Base-by-base conservation (phyloP, 139 green algal species). In the Dunaliella sp. region DNA sequence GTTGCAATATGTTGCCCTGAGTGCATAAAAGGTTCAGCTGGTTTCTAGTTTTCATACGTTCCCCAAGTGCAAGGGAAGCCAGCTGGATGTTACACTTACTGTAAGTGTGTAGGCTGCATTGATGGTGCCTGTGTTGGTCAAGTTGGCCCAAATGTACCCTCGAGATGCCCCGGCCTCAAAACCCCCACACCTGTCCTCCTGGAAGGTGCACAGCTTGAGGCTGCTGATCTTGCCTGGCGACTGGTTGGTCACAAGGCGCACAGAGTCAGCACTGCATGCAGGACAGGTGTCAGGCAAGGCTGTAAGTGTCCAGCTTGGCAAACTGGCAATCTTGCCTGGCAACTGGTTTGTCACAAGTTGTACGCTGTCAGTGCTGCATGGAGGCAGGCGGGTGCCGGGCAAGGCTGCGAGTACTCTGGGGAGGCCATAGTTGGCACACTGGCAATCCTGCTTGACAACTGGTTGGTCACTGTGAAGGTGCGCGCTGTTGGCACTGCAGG, bases 351-450 rank as follows among this genome's bases (percentile, higher is more conserved):
- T 88, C 0, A 96, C 87, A 16, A 96, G 85, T 21, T 72, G n/a
- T 28, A 98, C 85, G 24, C 78, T 65, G 83, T 96, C 95, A 0
- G 94, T 94, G n/a, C n/a, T n/a, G n/a, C n/a, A n/a, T n/a, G n/a
- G n/a, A n/a, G n/a, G n/a, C n/a, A n/a, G n/a, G n/a, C n/a, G n/a
- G n/a, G n/a, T n/a, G n/a, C n/a, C n/a, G n/a, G n/a, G n/a, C n/a
- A n/a, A n/a, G n/a, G n/a, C n/a, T n/a, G n/a, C n/a, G n/a, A n/a
- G n/a, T n/a, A n/a, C n/a, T n/a, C n/a, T n/a, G n/a, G n/a, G n/a
- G n/a, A n/a, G n/a, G n/a, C n/a, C n/a, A n/a, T n/a, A n/a, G n/a
- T n/a, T n/a, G n/a, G n/a, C n/a, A n/a, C n/a, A n/a, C n/a, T n/a
- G n/a, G n/a, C n/a, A n/a, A n/a, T n/a, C n/a, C n/a, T n/a, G n/a